These are phyloP conservation scores for Saccharomycopsis crataegensis DNA, from an alignment of 1,139 yeast species.

Conservation along the genomic window DNA sequence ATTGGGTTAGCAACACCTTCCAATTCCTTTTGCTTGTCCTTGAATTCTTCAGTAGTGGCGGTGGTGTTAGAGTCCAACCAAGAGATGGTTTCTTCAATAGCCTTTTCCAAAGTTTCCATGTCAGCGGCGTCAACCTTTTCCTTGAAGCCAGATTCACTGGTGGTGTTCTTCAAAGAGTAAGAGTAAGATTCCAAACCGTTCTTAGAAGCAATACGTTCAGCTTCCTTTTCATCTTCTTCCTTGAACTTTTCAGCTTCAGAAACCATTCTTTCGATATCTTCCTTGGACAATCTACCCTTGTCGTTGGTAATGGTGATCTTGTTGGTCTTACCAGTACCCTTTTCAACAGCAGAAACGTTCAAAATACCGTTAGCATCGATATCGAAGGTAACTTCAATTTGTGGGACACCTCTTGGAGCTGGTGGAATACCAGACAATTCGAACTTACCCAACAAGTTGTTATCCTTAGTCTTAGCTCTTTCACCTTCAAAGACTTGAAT, in stretches of 20 bases:
- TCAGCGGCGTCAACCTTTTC: slow-evolving; percentile 79
- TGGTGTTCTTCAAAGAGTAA: slow-evolving; percentile 79
- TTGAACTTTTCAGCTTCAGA: slow-evolving; percentile 83
- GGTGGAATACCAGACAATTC: slow-evolving; percentile 91
- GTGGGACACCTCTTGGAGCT: slow-evolving; percentile 95
- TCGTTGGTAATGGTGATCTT: slow-evolving; percentile 85
- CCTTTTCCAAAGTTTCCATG: slow-evolving; percentile 69
- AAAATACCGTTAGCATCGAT: slow-evolving; percentile 90
- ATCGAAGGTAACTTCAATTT: slow-evolving; percentile 89
- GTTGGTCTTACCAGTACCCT: slow-evolving; percentile 78
- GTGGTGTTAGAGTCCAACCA: slow-evolving; percentile 89
- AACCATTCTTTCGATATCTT: slow-evolving; percentile 92
- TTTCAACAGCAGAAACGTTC: slow-evolving; percentile 90
- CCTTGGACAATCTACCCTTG: slow-evolving; percentile 93
- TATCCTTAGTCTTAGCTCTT: slow-evolving; percentile 88
- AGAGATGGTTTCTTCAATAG: slow-evolving; percentile 76
- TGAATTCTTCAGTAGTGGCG: slow-evolving; percentile 80
- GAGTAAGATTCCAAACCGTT: slow-evolving; percentile 90
- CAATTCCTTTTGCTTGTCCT: slow-evolving; percentile 88
- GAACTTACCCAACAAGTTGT: slow-evolving; percentile 90
- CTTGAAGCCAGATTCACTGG: slow-evolving; percentile 72
- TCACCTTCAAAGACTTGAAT: slow-evolving; percentile 93
- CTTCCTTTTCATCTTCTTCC: slow-evolving; percentile 79
- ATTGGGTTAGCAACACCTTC: slow-evolving; percentile 92
- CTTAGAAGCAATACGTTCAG: slow-evolving; percentile 75